These are phyloP conservation scores for Huntiella omanensis DNA, from an alignment of 2,329 filamentous ascomycete genomes.

Conservation along the genomic window DNA sequence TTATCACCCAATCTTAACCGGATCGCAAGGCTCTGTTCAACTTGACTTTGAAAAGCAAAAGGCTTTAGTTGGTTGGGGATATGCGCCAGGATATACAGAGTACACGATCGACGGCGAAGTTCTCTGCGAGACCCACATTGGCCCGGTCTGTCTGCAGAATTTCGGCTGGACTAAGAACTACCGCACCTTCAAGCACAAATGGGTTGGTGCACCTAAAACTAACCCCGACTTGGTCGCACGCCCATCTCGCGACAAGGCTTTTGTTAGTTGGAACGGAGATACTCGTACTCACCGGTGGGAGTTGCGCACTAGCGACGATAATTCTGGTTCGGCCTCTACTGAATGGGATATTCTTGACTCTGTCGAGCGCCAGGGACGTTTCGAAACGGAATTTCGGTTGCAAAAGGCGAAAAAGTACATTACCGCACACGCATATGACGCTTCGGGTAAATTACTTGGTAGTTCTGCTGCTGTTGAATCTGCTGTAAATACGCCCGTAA, in stretches of 20 bases:
- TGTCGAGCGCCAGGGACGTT: constrained; percentile 19
- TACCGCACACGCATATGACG: neutral
- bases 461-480: neutral
- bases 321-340: constrained; percentile 16
- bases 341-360: constrained; percentile 21
- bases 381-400: constrained; percentile 22
- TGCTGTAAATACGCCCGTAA: neutral
- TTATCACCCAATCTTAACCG: constrained; percentile 28
- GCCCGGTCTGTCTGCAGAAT: constrained; percentile 18
- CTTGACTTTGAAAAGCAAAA: constrained; percentile 30
- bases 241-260: constrained; percentile 16
- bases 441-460: neutral
- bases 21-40: constrained; percentile 32
- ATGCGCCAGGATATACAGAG: constrained; percentile 27
- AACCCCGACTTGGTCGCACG: constrained; percentile 16
- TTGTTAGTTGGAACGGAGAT: constrained; percentile 36
- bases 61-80: constrained; percentile 38
- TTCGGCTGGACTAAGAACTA: constrained; percentile 28
- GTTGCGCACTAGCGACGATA: constrained; percentile 24
- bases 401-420: neutral
- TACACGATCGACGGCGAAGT: constrained; percentile 27
- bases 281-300: constrained; percentile 28
- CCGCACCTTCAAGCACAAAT: constrained; percentile 33
- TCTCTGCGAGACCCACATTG: constrained; percentile 33
- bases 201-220: constrained; percentile 26